Conservation (phyloP, 208 protist genomes). For the Leptomonas seymouri region DNA sequence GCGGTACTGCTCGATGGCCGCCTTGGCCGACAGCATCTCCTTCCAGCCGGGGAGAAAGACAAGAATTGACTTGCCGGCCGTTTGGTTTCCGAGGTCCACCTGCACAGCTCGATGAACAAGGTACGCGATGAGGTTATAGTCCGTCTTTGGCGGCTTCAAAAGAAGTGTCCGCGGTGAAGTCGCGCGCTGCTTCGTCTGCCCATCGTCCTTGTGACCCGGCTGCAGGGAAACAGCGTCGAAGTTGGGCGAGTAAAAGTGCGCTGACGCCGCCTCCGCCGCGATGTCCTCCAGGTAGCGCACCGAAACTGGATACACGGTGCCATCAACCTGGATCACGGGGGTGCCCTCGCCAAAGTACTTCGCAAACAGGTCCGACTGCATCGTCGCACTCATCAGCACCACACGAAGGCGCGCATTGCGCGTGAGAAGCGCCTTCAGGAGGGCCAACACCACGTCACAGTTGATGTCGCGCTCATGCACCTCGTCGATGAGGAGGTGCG, state of each 20-base stretch:
- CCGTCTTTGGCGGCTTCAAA: slow-evolving; percentile 49
- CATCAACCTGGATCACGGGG: slow-evolving; percentile 78
- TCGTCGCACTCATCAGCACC: slow-evolving; percentile 98
- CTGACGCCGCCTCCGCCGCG: slow-evolving; percentile 9
- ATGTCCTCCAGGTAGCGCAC: slow-evolving; percentile 79
- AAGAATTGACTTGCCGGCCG: slow-evolving; percentile 94
- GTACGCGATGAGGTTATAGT: slow-evolving; percentile 81
- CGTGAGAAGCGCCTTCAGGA: slow-evolving; percentile 91
- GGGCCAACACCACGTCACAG: slow-evolving; percentile 98
- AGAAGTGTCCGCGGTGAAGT: slow-evolving; percentile 5
- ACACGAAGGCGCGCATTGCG: slow-evolving; percentile 92
- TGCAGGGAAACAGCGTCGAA: slow-evolving; percentile 41
- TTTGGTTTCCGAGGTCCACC: slow-evolving; percentile 46
- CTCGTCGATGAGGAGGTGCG: slow-evolving; percentile 99
- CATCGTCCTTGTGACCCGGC: neutral
- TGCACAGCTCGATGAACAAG: slow-evolving; percentile 58
- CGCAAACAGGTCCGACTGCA: slow-evolving; percentile 97
- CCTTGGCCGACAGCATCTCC: slow-evolving; percentile 91
- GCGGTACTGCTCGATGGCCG: slow-evolving; percentile 59
- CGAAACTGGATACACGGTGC: slow-evolving; percentile 73
- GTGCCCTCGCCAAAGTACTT: slow-evolving; percentile 91
- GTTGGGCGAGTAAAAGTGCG: slow-evolving; percentile 48
- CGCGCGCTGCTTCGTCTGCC: neutral
- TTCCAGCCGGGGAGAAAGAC: slow-evolving; percentile 99
- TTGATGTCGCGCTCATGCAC: slow-evolving; percentile 99